These are phyloP conservation scores for Fonsecaea nubica DNA, from an alignment of 2,329 filamentous ascomycete species.

Conservation along the genomic window DNA sequence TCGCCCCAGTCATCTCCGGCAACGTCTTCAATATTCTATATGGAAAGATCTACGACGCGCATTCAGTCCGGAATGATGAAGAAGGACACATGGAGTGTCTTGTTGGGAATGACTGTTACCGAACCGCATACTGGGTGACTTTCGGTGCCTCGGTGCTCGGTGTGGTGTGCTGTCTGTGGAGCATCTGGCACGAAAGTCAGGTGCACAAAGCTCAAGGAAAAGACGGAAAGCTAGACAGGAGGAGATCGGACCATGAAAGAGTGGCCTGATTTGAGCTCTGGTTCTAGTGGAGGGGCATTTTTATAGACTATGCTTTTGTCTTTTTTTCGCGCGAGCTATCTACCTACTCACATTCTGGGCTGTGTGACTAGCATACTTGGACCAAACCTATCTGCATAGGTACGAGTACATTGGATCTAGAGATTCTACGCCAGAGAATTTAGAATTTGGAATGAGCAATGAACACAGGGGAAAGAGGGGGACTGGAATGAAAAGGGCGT, in stretches of 20 bases:
- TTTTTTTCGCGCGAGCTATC: not conserved
- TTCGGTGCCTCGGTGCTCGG: constrained; percentile 33
- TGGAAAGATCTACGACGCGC: constrained; percentile 79
- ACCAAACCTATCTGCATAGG: not conserved
- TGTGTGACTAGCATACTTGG: not conserved
- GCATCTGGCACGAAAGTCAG: constrained; percentile 50
- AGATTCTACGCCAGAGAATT: not conserved
- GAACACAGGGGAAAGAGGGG: no score
- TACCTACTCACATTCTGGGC: not conserved
- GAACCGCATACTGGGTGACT: constrained; percentile 79
- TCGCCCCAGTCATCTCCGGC: constrained; percentile 83
- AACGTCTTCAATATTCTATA: constrained; percentile 95
- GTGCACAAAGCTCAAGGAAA: constrained; percentile 38
- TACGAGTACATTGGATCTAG: not conserved
- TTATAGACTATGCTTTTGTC: not conserved
- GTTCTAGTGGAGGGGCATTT: not conserved
- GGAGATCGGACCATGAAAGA: constrained; percentile 30
- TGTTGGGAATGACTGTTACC: constrained; percentile 81
- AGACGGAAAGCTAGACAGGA: constrained; percentile 14
- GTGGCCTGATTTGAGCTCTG: constrained; percentile 17
- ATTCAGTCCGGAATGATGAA: constrained; percentile 69
- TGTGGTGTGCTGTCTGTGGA: constrained; percentile 41
- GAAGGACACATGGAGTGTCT: constrained; percentile 76
- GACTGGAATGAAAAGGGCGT: no score
- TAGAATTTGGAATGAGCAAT: no score